Evolutionary conservation across 192 early-diverging fungal genomes (phyloP), one percentile per base, ranked within the genome.

Genomic region (Linnemannia hyalina): DNA sequence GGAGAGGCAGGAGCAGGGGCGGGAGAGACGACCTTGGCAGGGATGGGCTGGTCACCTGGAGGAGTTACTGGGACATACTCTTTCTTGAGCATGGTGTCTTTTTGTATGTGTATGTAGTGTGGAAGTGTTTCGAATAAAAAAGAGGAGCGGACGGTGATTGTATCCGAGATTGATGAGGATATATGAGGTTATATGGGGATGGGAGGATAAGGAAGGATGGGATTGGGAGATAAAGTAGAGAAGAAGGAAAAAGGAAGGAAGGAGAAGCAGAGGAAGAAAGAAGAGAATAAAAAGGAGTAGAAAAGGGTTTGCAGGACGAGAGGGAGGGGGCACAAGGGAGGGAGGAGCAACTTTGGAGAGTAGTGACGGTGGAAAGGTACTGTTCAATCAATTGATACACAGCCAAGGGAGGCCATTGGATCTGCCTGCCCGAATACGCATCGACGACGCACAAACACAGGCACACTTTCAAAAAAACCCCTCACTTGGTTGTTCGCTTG

Each of bases 1-100:
- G 55, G 22, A 13, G 69, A 55, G 26, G 55, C 23, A 26, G 55
- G 55, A 38, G 20, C 22, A 35, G 47, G 20, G 49, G 75, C 69
- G 1, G 71, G 23, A 13, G 75, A 70, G 22, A 71, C 63, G n/a
- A 38, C 35, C 71, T 82, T 82, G 1, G 35, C 70, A 3, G 75
- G 29, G 26, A 76, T 74, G 4, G 70, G 81, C 20, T 36, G 40
- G 32, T 82, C 81, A 40, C 69, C 75, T 16, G 81, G 81, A 63
- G 81, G 81, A 9, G 81, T 82, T 1, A 82, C 81, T 29, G 78
- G 78, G 26, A 65, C 22, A 68, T 81, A 81, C 40, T 65, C 70
- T 36, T 76, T 76, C 57, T 60, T 70, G 75, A 82, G 75, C 81
- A 82, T 82, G 71, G 63, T 74, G 32, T 55, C 35, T 16, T 44